Conservation (phyloP, 2,329 filamentous ascomycete species). For the Fusarium pininemorale region DNA sequence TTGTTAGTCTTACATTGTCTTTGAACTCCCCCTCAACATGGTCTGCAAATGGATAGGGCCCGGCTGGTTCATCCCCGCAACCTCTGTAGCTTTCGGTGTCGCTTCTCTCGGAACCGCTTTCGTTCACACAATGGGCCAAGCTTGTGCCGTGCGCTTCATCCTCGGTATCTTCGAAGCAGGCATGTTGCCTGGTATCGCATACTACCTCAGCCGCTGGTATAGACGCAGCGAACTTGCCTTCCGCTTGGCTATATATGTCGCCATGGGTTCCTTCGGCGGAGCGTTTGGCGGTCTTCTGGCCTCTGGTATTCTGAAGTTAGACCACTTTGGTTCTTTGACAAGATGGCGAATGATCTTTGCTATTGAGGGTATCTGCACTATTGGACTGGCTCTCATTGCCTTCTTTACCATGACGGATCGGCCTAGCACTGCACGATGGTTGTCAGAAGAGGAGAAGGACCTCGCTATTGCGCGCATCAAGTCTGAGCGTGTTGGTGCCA, state of each 20-base stretch:
- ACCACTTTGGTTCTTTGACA: background rate
- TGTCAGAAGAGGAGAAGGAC: slow-evolving; percentile 68
- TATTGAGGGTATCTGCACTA: slow-evolving; percentile 62
- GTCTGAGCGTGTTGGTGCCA: slow-evolving; percentile 67
- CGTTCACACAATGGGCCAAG: slow-evolving; percentile 17
- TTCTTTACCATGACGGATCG: slow-evolving; percentile 69
- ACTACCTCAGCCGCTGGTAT: slow-evolving; percentile 72
- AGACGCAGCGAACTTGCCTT: slow-evolving; percentile 48
- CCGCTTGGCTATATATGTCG: slow-evolving; percentile 8
- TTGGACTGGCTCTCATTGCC: background rate
- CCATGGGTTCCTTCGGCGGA: slow-evolving; percentile 18
- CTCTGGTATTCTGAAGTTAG: slow-evolving; percentile 5
- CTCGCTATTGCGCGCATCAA: slow-evolving; percentile 68
- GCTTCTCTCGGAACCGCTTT: slow-evolving; percentile 13
- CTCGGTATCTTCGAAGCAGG: slow-evolving; percentile 71
- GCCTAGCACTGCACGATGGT: slow-evolving; percentile 70
- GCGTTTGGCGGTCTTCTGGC: background rate
- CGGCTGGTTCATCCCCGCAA: slow-evolving; percentile 68
- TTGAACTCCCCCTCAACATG: slow-evolving; percentile 72
- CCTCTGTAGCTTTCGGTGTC: slow-evolving; percentile 52
- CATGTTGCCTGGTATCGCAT: slow-evolving; percentile 71
- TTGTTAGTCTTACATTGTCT: slow-evolving; percentile 62
- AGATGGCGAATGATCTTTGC: slow-evolving; percentile 55
- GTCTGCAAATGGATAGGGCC: slow-evolving; percentile 70
- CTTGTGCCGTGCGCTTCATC: slow-evolving; percentile 64